Base-by-base conservation (phyloP, 148 eudicot genomes). In the Persicaria tinctoria region DNA sequence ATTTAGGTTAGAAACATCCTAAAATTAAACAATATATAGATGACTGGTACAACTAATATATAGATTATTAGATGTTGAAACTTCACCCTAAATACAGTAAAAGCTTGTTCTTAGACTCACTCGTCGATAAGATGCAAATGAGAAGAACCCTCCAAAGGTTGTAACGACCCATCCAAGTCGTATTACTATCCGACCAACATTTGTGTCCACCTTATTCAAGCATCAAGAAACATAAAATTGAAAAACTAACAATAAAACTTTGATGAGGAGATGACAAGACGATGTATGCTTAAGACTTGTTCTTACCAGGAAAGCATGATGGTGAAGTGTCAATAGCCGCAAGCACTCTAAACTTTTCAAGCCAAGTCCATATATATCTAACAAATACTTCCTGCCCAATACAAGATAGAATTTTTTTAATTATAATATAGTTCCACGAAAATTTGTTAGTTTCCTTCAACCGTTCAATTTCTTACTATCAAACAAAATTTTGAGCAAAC, bases 281-380 rank as follows among this genome's bases (percentile, higher is more conserved):
- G 2, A 46, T 32, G 32, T 2, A 8, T 16, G 7, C 46, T 9
- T 1, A 7, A n/a, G 23, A 23, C 23, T 38, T 12, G n/a, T 72
- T 27, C 80, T 80, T 86, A 86, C 89, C 11, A 87, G 89, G 70
- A 86, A 86, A 47, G 89, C 85, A 18, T 73, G 85, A 47, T 86
- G 89, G 13, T 53, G 76, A 66, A 86, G 86, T 12, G 84, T 79
- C 66, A 86, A 72, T 54, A 86, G 86, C 54, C 84, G 81, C 53
- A 86, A 74, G 53, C 88, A 85, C 17, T 83, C 84, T 66, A 53
- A 79, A 66, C 86, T 83, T 77, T 85, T 85, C 66, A 86, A 59
- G 48, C 88, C 88, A 12, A 86, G 8, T 46, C 88, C 84, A 23
- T 16, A 11, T 38, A 83, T 71, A 78, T 72, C 68, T 48, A 77